Evolutionary conservation across 805 yeast species (phyloP).

Genomic region (Myxozyma geophila): DNA sequence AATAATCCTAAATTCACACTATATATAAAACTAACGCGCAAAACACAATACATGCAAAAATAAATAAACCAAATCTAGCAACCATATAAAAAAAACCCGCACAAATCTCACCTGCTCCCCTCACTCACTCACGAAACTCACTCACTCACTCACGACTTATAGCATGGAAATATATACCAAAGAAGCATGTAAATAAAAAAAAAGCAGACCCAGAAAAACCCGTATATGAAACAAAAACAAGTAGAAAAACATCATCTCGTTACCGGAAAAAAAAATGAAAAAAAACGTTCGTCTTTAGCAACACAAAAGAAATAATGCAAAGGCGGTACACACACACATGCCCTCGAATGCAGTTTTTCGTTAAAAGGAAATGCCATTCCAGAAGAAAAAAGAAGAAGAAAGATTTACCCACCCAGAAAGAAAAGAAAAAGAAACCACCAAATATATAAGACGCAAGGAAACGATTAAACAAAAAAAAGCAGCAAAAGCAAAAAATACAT

Average conservation of each 20-base stretch:
- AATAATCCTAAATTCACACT: too few relatives aligned
- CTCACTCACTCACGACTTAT: not conserved
- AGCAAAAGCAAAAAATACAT: not conserved
- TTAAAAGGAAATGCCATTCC: too few relatives aligned
- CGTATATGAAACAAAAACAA: not conserved
- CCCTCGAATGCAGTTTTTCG: too few relatives aligned
- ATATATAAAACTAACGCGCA: too few relatives aligned
- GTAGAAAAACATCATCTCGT: not conserved
- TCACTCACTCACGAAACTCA: not conserved
- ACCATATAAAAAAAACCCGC: too few relatives aligned
- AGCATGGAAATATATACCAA: slow-evolving; percentile 6
- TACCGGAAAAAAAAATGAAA: not conserved
- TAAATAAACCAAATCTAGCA: too few relatives aligned
- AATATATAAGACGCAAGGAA: not conserved
- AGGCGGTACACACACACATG: not conserved
- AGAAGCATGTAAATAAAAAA: not conserved
- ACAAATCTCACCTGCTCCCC: too few relatives aligned
- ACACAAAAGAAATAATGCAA: not conserved
- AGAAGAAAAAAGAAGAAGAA: not conserved
- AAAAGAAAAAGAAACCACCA: not conserved
- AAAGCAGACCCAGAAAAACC: not conserved
- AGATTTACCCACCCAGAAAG: not conserved
- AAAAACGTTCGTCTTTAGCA: not conserved
- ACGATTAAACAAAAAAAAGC: too few relatives aligned
- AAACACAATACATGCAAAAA: too few relatives aligned